These are phyloP conservation scores for Penicillium dipodomyicola DNA, from an alignment of 495 filamentous ascomycete genomes.

Conservation along the genomic window DNA sequence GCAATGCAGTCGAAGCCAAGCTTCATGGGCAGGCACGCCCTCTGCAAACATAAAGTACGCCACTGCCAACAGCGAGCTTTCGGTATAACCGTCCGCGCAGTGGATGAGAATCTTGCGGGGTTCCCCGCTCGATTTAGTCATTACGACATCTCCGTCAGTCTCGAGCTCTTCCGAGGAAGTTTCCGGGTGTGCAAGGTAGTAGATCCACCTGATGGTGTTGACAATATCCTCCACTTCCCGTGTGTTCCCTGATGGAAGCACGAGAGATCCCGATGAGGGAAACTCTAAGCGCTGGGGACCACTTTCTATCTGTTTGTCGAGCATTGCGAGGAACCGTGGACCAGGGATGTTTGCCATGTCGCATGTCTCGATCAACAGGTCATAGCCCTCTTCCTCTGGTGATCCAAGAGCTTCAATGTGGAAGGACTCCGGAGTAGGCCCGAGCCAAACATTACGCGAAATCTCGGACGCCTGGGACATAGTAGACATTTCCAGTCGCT, in stretches of 20 bases:
- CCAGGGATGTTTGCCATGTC: conserved; percentile 72
- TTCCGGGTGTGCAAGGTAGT: conserved; percentile 65
- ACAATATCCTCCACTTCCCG: conserved; percentile 78
- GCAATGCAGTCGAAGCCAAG: conserved; percentile 83
- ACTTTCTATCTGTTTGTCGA: conserved; percentile 56
- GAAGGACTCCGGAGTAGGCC: conserved; percentile 74
- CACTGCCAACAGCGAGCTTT: conserved; percentile 80
- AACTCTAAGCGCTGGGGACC: conserved; percentile 71
- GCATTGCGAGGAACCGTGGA: conserved; percentile 50
- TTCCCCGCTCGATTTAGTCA: conserved; percentile 38
- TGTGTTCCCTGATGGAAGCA: conserved; percentile 75
- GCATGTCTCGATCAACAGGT: conserved; percentile 81
- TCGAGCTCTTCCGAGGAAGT: conserved; percentile 46
- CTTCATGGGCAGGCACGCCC: conserved; percentile 71
- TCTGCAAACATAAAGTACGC: conserved; percentile 91
- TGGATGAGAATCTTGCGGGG: conserved; percentile 76
- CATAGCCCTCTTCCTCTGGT: conserved; percentile 45
- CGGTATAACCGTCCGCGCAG: conserved; percentile 94
- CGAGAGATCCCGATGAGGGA: conserved; percentile 86
- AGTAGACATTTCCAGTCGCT: conserved; percentile 84
- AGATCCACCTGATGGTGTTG: conserved; percentile 85
- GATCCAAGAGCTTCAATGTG: conserved; percentile 23
- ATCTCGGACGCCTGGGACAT: conserved; percentile 93
- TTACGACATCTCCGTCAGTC: conserved; percentile 57
- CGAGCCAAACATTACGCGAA: conserved; percentile 83